These are phyloP conservation scores for Solanum hybrid DNA, from an alignment of 305 asterid genomes.

Conservation along the genomic window DNA sequence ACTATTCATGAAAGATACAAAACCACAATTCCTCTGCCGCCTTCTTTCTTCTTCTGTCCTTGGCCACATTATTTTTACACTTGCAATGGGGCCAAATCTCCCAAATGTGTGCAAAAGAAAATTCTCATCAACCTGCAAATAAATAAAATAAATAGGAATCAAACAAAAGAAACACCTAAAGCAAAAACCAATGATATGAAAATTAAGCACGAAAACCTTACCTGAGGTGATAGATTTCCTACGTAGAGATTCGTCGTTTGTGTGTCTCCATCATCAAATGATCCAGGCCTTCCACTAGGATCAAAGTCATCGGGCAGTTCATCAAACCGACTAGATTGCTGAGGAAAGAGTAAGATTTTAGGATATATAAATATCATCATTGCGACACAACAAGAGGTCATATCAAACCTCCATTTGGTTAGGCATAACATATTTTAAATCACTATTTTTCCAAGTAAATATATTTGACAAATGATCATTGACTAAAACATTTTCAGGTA, in stretches of 20 bases:
- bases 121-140: background rate
- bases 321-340: conserved; percentile 83
- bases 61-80: background rate
- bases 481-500: background rate
- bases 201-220: background rate
- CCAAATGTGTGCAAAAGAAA: background rate
- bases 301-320: conserved; percentile 93
- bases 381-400: background rate
- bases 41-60: background rate
- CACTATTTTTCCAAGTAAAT: background rate
- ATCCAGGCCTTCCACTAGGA: conserved; percentile 69
- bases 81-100: background rate
- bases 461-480: background rate
- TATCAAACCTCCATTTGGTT: background rate
- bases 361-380: conserved; percentile 6
- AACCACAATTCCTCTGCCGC: background rate
- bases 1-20: background rate
- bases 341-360: conserved; percentile 9
- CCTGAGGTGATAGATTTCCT: conserved; percentile 91
- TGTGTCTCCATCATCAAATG: conserved; percentile 97
- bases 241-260: conserved; percentile 89
- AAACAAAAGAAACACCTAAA: background rate
- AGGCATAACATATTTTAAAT: background rate
- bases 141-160: background rate
- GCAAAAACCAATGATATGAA: background rate